phyloP scores from a whole-genome alignment of 768 basidiomycete species.

The Phanerochaete sordida region DNA sequence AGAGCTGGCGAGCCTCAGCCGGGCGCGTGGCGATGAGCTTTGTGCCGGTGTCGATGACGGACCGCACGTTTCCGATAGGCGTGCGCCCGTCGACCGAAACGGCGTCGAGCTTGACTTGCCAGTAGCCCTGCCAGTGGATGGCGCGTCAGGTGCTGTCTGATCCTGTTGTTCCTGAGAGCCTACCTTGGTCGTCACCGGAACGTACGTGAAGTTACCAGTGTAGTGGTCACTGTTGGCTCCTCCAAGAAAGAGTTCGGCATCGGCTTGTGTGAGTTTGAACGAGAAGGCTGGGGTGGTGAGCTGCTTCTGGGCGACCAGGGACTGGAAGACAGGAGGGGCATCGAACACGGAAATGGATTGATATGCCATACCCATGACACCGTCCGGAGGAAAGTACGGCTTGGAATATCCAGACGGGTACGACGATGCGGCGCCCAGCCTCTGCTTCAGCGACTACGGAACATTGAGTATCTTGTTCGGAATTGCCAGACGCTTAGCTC shows the following conservation, averaged over 20 bases:
- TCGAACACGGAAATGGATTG: slow-evolving; percentile 22
- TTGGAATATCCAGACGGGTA: slow-evolving; percentile 21
- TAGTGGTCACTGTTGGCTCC: slow-evolving; percentile 34
- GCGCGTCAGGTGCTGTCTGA: too few relatives aligned
- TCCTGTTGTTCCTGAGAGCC: too few relatives aligned
- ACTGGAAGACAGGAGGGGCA: slow-evolving; percentile 27
- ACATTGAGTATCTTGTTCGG: background rate
- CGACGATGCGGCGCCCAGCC: slow-evolving; percentile 18
- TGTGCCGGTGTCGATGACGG: slow-evolving; percentile 37
- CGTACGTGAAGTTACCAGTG: slow-evolving; percentile 32
- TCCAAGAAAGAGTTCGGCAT: slow-evolving; percentile 39
- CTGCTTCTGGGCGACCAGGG: slow-evolving; percentile 20
- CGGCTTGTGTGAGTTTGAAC: slow-evolving; percentile 32
- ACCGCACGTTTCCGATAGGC: slow-evolving; percentile 10
- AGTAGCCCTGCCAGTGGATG: slow-evolving; percentile 32
- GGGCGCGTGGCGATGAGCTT: slow-evolving; percentile 29
- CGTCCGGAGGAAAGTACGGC: slow-evolving; percentile 18
- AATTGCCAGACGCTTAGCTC: slow-evolving; percentile 11
- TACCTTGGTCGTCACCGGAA: slow-evolving; percentile 26
- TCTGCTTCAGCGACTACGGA: slow-evolving; percentile 15
- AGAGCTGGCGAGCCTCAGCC: slow-evolving; percentile 18
- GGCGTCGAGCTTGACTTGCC: slow-evolving; percentile 33
- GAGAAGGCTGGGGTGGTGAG: slow-evolving; percentile 29
- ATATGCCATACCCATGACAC: slow-evolving; percentile 30
- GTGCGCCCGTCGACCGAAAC: slow-evolving; percentile 23